Percentiles rank a stretch among this genome's conserved stretches.
These are phyloP conservation scores for Thermochaetoides thermophila DNA, from an alignment of 495 filamentous ascomycete genomes.

Conservation along the genomic window DNA sequence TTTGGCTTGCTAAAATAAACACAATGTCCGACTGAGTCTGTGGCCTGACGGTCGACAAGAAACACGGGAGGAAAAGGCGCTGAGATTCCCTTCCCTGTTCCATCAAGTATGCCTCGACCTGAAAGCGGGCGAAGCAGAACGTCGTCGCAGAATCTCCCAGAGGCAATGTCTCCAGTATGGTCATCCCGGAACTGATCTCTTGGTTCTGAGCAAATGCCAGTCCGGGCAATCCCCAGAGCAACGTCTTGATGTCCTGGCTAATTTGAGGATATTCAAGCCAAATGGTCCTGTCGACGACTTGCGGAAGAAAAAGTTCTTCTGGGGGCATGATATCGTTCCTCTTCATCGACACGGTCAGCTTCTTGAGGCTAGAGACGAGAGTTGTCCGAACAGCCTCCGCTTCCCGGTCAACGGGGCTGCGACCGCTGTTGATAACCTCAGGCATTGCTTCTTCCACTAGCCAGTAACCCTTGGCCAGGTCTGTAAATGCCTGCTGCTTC, in stretches of 20 bases:
- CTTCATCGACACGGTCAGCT: slow-evolving; percentile 67
- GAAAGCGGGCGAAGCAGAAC: slow-evolving; percentile 63
- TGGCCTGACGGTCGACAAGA: slow-evolving; percentile 58
- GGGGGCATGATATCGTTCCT: slow-evolving; percentile 60
- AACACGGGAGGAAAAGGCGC: slow-evolving; percentile 50
- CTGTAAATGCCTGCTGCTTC: slow-evolving; percentile 54
- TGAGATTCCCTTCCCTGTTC: slow-evolving; percentile 51
- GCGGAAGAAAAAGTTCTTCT: slow-evolving; percentile 44
- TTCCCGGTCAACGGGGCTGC: slow-evolving; percentile 21
- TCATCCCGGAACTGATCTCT: slow-evolving; percentile 22
- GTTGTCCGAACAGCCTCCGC: slow-evolving; percentile 37
- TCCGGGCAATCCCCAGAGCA: slow-evolving; percentile 47
- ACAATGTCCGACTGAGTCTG: slow-evolving; percentile 49
- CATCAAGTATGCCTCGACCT: slow-evolving; percentile 52
- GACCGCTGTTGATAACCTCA: slow-evolving; percentile 28
- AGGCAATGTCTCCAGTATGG: slow-evolving; percentile 52
- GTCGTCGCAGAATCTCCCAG: slow-evolving; percentile 51
- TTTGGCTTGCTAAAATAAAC: slow-evolving; percentile 60
- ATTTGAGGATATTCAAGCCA: slow-evolving; percentile 62
- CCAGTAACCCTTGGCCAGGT: slow-evolving; percentile 76
- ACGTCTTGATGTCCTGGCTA: slow-evolving; percentile 47
- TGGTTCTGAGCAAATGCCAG: slow-evolving; percentile 26
- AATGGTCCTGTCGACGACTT: slow-evolving; percentile 55
- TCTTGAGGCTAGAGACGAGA: slow-evolving; percentile 48
- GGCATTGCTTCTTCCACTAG: slow-evolving; percentile 48